Percentiles rank a stretch among this genome's conserved stretches.
Conservation (phyloP, 257 asterid species). For the Gardenia jasminoides region DNA sequence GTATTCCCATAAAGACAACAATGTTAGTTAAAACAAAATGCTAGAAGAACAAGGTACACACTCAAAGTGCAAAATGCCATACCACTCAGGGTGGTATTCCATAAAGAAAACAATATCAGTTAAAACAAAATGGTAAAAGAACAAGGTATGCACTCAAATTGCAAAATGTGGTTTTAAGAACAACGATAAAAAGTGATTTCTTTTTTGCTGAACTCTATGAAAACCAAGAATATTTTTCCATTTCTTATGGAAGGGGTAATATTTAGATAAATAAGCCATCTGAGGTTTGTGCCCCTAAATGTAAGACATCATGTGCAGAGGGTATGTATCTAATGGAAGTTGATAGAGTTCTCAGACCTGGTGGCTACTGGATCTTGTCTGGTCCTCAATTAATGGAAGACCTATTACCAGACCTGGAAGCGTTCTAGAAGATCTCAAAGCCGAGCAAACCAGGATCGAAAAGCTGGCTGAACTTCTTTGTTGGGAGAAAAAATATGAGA, state of each 20-base stretch:
- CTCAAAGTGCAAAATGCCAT: too few relatives aligned
- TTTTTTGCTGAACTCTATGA: neutral
- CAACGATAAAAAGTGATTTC: too few relatives aligned
- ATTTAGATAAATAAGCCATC: too few relatives aligned
- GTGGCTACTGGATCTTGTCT: conserved; percentile 91
- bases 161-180: too few relatives aligned
- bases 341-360: conserved; percentile 89
- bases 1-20: neutral
- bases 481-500: conserved; percentile 97
- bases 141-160: too few relatives aligned
- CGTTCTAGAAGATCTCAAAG: conserved; percentile 73
- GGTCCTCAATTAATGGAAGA: conserved; percentile 98
- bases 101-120: too few relatives aligned
- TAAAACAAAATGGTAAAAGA: too few relatives aligned
- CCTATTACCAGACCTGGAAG: conserved; percentile 74
- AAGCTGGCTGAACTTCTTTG: conserved; percentile 84
- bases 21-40: neutral
- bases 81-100: too few relatives aligned
- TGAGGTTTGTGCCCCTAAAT: conserved; percentile 10
- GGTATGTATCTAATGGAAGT: conserved; percentile 88
- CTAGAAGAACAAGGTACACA: too few relatives aligned
- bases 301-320: conserved; percentile 37
- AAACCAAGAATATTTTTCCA: too few relatives aligned
- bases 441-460: conserved; percentile 75
- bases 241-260: too few relatives aligned